Evolutionary conservation across 495 filamentous ascomycete genomes (phyloP), one percentile per base, ranked within the genome.

Genomic region (Neurospora sp.): DNA sequence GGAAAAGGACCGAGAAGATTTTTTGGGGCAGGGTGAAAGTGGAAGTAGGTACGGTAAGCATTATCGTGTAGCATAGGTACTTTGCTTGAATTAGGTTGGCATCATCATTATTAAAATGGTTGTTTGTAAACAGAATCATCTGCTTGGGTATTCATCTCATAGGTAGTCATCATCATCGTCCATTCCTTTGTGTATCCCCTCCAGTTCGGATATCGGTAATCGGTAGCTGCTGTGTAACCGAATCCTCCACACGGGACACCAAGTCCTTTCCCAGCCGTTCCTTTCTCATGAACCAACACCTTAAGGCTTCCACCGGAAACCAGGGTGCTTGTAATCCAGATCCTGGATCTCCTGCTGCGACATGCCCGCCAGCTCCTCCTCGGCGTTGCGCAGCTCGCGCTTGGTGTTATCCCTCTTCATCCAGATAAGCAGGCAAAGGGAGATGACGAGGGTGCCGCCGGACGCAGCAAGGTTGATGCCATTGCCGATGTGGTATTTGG

Each of bases 401-500:
- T 82, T 83, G 78, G 81, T 85, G 75, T 94, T 93, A 74, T 91
- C 87, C 78, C 78, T 79, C n/a, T 78, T 79, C 87, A 93, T 93
- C 85, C 87, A 93, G 0, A 85, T 20, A 77, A 88, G 80, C 68
- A 88, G 74, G 0, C 70, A 53, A 3, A 84, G 82, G 11, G 82
- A 76, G 5, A 88, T 16, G 16, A 92, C 10, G 7, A 92, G 76
- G 10, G 85, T 87, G 27, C 81, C 80, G n/a, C 81, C 81, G 4
- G 84, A 78, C 0, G 89, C 88, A 0, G 89, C 91, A n/a, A 93
- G 79, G 76, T 93, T 93, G 42, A 94, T 78, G 0, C 91, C 91
- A 79, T 94, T 92, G 1, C 91, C 91, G 73, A 92, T 91, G 70
- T 82, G 89, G 78, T 91, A 94, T 71, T 92, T 82, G 5, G 91